These are phyloP conservation scores for Citrus inodora DNA, from an alignment of 345 rosid genomes.

Conservation along the genomic window DNA sequence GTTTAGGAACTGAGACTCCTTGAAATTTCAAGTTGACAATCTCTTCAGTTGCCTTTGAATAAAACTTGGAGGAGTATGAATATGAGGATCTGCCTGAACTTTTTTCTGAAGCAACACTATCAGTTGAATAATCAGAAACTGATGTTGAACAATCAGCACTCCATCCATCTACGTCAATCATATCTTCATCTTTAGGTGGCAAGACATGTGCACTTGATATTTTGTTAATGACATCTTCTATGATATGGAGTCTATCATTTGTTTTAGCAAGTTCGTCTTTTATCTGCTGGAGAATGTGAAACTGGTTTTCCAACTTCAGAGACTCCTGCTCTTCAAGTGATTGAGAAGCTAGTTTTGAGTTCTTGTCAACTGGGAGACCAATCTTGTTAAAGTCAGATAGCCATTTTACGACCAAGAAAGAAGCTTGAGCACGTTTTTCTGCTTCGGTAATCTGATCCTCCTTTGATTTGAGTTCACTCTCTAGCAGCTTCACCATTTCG, in stretches of 20 bases:
- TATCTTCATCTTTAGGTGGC: constrained; percentile 32
- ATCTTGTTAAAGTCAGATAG: constrained; percentile 35
- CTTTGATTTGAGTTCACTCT: constrained; percentile 31
- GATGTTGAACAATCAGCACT: constrained; percentile 52
- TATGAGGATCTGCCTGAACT: constrained; percentile 14
- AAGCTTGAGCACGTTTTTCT: constrained; percentile 45
- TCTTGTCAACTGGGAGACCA: constrained; percentile 14
- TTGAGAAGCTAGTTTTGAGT: constrained; percentile 4
- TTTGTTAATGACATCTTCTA: constrained; percentile 30
- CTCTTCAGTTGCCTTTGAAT: constrained; percentile 15
- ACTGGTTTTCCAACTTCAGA: constrained; percentile 29
- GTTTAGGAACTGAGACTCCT: constrained; percentile 18
- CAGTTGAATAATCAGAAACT: constrained; percentile 45
- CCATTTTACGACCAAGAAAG: constrained; percentile 50
- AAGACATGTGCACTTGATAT: constrained; percentile 21
- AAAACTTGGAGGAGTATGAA: constrained; percentile 11
- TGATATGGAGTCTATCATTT: constrained; percentile 32
- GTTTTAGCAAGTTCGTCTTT: constrained; percentile 41
- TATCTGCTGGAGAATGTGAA: constrained; percentile 34
- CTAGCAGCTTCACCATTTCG: constrained; percentile 31
- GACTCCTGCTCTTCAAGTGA: constrained; percentile 13
- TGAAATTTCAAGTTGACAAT: constrained; percentile 17
- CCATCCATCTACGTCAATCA: constrained; percentile 40
- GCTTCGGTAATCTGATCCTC: constrained; percentile 40
- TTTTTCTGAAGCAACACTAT: constrained; percentile 26